Percentiles rank a stretch among this genome's conserved stretches.
phyloP scores from a whole-genome alignment of 352 stramenopile genomes.

The Pythium folliculosum region DNA sequence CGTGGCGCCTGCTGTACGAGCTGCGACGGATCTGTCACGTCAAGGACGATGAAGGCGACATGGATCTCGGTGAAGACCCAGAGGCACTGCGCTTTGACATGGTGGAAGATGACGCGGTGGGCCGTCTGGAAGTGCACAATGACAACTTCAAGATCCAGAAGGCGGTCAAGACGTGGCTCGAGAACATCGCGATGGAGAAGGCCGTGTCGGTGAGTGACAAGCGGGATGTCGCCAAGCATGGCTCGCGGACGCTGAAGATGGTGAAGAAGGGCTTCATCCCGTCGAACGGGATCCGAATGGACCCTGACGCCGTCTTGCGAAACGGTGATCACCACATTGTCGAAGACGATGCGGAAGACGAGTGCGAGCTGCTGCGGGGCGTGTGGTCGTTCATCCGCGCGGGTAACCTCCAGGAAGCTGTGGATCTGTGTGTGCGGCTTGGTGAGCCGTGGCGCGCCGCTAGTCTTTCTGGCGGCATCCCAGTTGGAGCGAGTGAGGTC shows the following conservation, averaged over 20 bases:
- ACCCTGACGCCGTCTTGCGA: constrained; percentile 69
- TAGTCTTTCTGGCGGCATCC: constrained; percentile 66
- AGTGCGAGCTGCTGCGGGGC: constrained; percentile 72
- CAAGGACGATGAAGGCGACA: constrained; percentile 37
- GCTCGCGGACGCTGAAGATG: constrained; percentile 65
- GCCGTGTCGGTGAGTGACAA: constrained; percentile 65
- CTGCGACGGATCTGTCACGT: constrained; percentile 63
- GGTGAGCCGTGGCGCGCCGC: constrained; percentile 80
- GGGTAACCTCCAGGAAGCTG: constrained; percentile 60
- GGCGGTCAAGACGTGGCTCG: constrained; percentile 79
- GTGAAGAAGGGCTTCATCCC: constrained; percentile 51
- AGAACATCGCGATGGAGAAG: constrained; percentile 75
- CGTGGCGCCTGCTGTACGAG: constrained; percentile 79
- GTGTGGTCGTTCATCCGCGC: constrained; percentile 78
- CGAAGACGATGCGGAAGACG: constrained; percentile 80
- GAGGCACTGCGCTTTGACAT: constrained; percentile 70
- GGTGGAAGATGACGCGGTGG: constrained; percentile 76
- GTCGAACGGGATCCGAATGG: constrained; percentile 43
- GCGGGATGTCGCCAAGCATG: constrained; percentile 36
- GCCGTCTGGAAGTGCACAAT: constrained; percentile 55
- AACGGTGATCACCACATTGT: constrained; percentile 65
- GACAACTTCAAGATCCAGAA: constrained; percentile 72
- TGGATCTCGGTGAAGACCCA: constrained; percentile 32
- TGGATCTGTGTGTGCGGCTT: constrained; percentile 72
- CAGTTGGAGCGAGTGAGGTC: constrained; percentile 54